Evolutionary conservation across 1,284 basidiomycete genomes (phyloP), one percentile per base, ranked within the genome.

Genomic region (Fomitopsis pinicola): DNA sequence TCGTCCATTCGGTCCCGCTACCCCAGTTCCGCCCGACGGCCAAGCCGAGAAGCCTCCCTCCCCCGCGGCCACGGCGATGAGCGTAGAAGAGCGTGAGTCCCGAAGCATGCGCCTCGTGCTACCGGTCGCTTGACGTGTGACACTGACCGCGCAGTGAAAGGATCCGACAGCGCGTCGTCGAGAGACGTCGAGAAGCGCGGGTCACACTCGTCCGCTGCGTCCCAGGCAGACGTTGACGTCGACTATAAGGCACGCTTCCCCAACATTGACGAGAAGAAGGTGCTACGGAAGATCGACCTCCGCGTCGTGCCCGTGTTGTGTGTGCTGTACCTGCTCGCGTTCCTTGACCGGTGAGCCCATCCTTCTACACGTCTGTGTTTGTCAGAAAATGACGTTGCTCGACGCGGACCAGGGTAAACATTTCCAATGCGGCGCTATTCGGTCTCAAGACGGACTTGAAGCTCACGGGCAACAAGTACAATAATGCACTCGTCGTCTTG

Each of bases 401-500:
- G 30, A 36, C 42, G 35, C 40, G 26, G 19, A 57, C 52, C 26
- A 68, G 65, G 26, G 65, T 66, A 40, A 69, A 68, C 55, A 69
- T 69, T 28, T 64, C 66, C 12, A 69, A 69, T 59, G 68, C 66
- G 2, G 61, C 57, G 6, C 42, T 69, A 9, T 67, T 64, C 35
- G 66, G 67, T 38, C 52, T 69, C 15, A 66, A 63, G 44, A 58
- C 45, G n/a, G 67, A 68, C 40, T 42, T 68, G 35, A 55, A 67
- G 19, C 42, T 69, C n/a, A 54, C 35, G 3, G 64, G 63, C 2
- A 45, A 60, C 40, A 56, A 68, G 38, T 68, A 65, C 53, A 68
- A 67, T 40, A 60, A 56, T n/a, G 64, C 67, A 3, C 60, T 69
- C 46, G 62, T 67, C 50, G 65, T 69, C 46, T 69, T 68, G 66